phyloP scores from a whole-genome alignment of 2,329 filamentous ascomycete species.

The Hymenoscyphus salicellus region DNA sequence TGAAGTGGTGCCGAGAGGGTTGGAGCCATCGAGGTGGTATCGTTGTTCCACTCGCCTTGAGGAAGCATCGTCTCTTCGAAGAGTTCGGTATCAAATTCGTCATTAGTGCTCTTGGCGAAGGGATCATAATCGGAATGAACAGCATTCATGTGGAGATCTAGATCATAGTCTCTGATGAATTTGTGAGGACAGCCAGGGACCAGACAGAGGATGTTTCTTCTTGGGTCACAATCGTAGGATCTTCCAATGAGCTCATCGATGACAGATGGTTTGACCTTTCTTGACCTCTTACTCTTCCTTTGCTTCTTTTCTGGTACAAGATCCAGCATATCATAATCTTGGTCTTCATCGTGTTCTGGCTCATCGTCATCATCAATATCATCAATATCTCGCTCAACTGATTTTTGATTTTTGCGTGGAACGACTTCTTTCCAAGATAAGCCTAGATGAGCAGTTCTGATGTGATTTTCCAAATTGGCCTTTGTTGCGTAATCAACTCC shows the following conservation, averaged over 20 bases:
- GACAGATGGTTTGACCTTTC: slow-evolving; percentile 25
- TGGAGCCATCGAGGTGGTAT: not conserved
- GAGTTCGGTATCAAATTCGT: not conserved
- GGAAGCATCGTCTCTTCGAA: not conserved
- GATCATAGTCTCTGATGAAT: slow-evolving; percentile 57
- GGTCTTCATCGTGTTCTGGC: slow-evolving; percentile 7
- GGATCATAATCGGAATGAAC: slow-evolving; percentile 34
- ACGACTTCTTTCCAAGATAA: slow-evolving; percentile 30
- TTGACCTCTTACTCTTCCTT: slow-evolving; percentile 11
- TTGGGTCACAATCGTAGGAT: slow-evolving; percentile 48
- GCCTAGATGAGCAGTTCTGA: slow-evolving; percentile 78
- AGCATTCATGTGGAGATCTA: slow-evolving; percentile 53
- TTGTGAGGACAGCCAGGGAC: slow-evolving; percentile 48
- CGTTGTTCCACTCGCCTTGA: not conserved
- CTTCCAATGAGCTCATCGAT: slow-evolving; percentile 53
- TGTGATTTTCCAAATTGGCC: slow-evolving; percentile 75
- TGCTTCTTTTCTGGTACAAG: slow-evolving; percentile 12
- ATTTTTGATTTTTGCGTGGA: slow-evolving; percentile 40
- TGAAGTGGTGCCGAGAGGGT: slow-evolving; percentile 3
- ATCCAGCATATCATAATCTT: slow-evolving; percentile 14
- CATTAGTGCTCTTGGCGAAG: not conserved
- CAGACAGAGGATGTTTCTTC: slow-evolving; percentile 50
- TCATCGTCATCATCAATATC: not conserved
- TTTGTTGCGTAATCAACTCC: slow-evolving; percentile 75
- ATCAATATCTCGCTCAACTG: slow-evolving; percentile 24